Base-by-base conservation (phyloP, 179 eudicot species). In the Patellifolia procumbens region DNA sequence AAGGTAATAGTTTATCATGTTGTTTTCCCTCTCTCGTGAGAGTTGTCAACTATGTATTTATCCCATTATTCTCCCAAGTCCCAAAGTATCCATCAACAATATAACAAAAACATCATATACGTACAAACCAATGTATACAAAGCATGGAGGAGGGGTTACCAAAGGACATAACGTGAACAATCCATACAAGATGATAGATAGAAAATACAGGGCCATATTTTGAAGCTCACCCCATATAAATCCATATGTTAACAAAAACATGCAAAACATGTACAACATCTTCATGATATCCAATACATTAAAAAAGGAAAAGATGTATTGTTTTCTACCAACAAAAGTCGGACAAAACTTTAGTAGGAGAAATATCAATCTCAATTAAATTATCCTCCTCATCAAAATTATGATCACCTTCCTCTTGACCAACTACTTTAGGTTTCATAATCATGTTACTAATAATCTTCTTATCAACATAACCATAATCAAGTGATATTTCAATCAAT, bases 401-500 rank as follows among this genome's bases (percentile, higher is more conserved):
- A 26, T 60, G 17, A 77, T 32, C 49, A 51, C 37, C 42, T 43
- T 4, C 22, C 9, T 68, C 7, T 6, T 16, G 13, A 24, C 45
- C 73, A 16, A 12, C 79, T 43, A 29, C 4, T 17, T 60, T 71
- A 15, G 24, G 70, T 16, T 22, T 69, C 34, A 61, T 29, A 34
- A 58, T 12, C 39, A 62, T 73, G 68, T 74, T 73, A 16, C 71
- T 76, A 16, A 72, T 43, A 13, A 37, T 56, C 67, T 58, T 9
- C 19, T 78, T 78, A 73, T 85, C 72, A 68, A 79, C 84, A 17
- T 16, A 43, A 68, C 80, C 83, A n/a, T n/a, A 62, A 64, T 83
- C 89, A 24, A 94, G 61, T 19, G 82, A 86, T 78, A 94, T 94
- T 87, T 94, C 98, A 58, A 92, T 88, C 83, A 92, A 55, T 64